phyloP scores from a whole-genome alignment of 192 early-diverging fungal species.

The Podila epigama region DNA sequence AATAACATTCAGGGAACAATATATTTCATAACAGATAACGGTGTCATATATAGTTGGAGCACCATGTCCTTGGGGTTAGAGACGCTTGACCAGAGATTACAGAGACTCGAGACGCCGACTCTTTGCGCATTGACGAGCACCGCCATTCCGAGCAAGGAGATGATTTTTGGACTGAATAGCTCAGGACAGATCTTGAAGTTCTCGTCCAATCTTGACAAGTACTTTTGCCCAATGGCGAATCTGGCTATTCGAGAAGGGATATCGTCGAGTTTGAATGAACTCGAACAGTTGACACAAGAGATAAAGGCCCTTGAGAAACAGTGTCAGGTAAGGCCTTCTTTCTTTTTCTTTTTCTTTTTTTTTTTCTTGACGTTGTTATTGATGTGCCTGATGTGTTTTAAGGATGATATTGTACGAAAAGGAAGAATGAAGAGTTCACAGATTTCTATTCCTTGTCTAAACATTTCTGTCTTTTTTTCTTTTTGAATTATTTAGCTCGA shows the following conservation, averaged over 20 bases:
- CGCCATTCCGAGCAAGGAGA: too few relatives aligned
- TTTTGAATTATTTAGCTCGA: neutral
- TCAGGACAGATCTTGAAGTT: neutral
- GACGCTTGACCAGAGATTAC: neutral
- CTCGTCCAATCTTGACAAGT: neutral
- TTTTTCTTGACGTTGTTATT: neutral
- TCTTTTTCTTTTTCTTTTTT: neutral
- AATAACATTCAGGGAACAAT: too few relatives aligned
- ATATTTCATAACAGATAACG: too few relatives aligned
- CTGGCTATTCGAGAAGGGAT: neutral
- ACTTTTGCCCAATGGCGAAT: neutral
- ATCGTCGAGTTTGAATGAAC: neutral
- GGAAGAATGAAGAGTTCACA: too few relatives aligned
- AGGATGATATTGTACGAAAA: too few relatives aligned
- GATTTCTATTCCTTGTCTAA: too few relatives aligned
- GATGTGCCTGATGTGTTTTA: too few relatives aligned
- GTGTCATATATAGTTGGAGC: too few relatives aligned
- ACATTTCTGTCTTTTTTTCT: too few relatives aligned
- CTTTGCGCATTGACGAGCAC: neutral
- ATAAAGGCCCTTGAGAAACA: neutral
- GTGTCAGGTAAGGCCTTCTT: neutral
- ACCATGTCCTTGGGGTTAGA: neutral
- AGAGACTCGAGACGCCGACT: neutral
- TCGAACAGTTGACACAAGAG: neutral
- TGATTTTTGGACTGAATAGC: neutral